A percentile compares a stretch with the other conserved stretches of the same genome.
Evolutionary conservation across 129 eudicot species (phyloP).

Genomic region (Cynara cardunculus): DNA sequence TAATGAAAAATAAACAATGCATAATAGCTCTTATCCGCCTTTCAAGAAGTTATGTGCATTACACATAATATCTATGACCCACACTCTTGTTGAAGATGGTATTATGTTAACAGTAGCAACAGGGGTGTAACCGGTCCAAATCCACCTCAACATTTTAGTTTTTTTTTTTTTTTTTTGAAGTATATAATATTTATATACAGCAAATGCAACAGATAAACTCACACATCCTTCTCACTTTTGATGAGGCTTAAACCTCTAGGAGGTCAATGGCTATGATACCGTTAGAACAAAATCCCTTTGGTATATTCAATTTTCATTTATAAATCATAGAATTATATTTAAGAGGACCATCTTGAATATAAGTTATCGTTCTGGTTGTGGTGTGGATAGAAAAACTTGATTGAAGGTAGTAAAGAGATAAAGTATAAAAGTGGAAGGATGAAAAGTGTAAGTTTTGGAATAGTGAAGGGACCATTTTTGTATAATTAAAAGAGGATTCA

Average conservation of each 20-base stretch:
- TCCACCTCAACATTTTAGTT: too few species aligned
- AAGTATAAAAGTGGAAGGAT: constrained; percentile 8
- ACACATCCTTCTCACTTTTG: too few species aligned
- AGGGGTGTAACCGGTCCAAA: too few species aligned
- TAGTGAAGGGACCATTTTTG: constrained; percentile 14
- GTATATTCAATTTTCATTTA: too few species aligned
- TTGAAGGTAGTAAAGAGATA: neutral
- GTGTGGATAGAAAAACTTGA: neutral
- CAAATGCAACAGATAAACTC: too few species aligned
- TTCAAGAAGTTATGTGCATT: neutral
- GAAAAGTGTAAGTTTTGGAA: constrained; percentile 12
- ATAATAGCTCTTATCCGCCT: neutral
- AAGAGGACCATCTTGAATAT: neutral
- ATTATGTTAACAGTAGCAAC: neutral
- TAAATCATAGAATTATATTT: too few species aligned
- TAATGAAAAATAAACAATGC: neutral
- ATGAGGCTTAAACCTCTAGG: too few species aligned
- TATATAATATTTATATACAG: too few species aligned
- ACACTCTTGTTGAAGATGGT: neutral
- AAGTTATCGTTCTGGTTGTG: neutral
- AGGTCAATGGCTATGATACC: too few species aligned
- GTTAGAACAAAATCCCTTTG: too few species aligned
- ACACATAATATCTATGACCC: neutral
- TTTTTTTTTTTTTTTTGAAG: too few species aligned
- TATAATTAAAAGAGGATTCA: neutral